Conservation (phyloP, 345 rosid species). For the Bruguiera gymnorhiza region DNA sequence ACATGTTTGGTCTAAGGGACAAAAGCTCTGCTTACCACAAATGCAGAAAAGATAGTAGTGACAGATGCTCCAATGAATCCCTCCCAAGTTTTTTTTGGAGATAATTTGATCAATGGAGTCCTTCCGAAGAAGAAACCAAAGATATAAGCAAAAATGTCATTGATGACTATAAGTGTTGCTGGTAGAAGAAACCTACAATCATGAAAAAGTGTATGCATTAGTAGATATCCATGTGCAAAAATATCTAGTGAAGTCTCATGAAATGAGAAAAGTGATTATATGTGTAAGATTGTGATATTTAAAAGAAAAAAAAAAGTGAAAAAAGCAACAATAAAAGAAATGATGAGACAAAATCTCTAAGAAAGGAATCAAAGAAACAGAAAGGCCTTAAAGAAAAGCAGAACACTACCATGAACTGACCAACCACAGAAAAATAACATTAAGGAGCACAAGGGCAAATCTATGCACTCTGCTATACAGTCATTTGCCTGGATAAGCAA, state of each 20-base stretch:
- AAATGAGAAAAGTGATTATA: not conserved
- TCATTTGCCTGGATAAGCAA: no score
- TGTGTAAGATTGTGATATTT: not conserved
- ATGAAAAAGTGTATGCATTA: not conserved
- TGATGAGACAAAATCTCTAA: no score
- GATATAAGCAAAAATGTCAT: slow-evolving; percentile 83
- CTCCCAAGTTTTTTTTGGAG: slow-evolving; percentile 99
- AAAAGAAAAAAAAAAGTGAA: no score
- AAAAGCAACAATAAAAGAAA: no score
- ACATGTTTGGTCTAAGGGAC: not conserved
- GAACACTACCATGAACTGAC: no score
- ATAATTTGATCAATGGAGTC: slow-evolving; percentile 91
- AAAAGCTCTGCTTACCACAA: slow-evolving; percentile 52
- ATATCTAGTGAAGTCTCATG: not conserved
- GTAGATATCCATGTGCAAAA: not conserved
- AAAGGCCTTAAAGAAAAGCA: no score
- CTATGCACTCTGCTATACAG: no score
- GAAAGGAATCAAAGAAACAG: no score
- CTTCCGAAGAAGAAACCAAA: slow-evolving; percentile 95
- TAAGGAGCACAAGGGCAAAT: no score
- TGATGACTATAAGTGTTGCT: slow-evolving; percentile 89
- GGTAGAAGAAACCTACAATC: slow-evolving; percentile 93
- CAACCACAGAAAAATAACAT: no score
- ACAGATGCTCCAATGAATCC: slow-evolving; percentile 95
- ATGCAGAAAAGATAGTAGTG: slow-evolving; percentile 84